Conservation (phyloP, 805 yeast genomes). For the Yamadazyma endophytica region DNA sequence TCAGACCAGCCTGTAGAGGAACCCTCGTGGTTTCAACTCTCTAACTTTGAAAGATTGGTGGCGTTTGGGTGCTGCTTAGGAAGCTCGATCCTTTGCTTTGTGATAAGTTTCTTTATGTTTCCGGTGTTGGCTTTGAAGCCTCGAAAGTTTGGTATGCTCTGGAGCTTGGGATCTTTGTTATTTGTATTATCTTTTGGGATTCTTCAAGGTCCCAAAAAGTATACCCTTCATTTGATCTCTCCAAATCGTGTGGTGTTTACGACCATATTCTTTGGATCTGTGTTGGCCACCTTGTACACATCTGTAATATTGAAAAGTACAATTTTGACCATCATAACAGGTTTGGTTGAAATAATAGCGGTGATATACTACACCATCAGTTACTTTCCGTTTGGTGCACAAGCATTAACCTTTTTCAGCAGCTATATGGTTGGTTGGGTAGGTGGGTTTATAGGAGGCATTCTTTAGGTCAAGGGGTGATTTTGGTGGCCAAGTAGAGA, state of each 20-base stretch:
- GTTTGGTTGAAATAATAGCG: conserved; percentile 75
- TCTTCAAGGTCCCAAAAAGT: conserved; percentile 87
- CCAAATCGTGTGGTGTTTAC: conserved; percentile 78
- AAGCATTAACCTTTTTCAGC: conserved; percentile 54
- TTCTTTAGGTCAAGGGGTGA: conserved; percentile 19
- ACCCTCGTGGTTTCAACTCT: conserved; percentile 71
- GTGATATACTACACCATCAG: conserved; percentile 87
- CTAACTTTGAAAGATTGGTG: conserved; percentile 75
- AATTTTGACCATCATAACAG: conserved; percentile 69
- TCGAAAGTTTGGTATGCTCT: conserved; percentile 80
- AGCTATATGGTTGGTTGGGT: conserved; percentile 41
- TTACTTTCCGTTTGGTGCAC: conserved; percentile 94
- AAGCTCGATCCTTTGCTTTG: conserved; percentile 78
- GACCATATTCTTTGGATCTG: conserved; percentile 73
- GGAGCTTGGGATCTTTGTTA: conserved; percentile 88
- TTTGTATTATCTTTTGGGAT: conserved; percentile 89
- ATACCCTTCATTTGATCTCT: conserved; percentile 68
- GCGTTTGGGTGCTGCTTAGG: conserved; percentile 74
- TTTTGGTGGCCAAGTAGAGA: too few relatives aligned
- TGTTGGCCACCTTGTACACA: conserved; percentile 72
- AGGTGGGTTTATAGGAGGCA: conserved; percentile 46
- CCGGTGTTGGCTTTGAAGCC: conserved; percentile 90
- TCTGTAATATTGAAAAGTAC: conserved; percentile 67
- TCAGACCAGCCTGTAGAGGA: conserved; percentile 42
- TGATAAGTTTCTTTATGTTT: conserved; percentile 74